Conservation (phyloP, 306 rosid species). For the Vachellia pachyceras region DNA sequence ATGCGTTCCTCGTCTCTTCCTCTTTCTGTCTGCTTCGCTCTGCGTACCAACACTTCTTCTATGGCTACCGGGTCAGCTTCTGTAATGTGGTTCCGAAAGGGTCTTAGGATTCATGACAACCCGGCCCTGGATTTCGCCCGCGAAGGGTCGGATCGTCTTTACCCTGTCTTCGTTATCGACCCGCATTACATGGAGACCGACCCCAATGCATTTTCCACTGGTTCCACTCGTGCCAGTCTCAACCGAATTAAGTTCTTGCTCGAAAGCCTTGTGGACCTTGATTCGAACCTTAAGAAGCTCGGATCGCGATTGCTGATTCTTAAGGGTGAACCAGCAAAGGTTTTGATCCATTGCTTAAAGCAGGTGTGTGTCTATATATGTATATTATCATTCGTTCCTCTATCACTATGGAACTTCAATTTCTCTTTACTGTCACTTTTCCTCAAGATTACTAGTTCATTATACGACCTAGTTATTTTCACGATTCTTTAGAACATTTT, state of each 20-base stretch:
- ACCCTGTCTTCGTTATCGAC: conserved; percentile 82
- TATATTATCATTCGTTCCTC: too few relatives aligned
- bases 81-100: conserved; percentile 87
- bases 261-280: conserved; percentile 75
- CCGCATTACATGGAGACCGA: conserved; percentile 91
- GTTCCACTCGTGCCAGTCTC: conserved; percentile 69
- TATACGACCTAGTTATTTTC: neutral
- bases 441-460: neutral
- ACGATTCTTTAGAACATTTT: neutral
- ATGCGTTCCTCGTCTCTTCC: conserved; percentile 21
- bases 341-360: conserved; percentile 68
- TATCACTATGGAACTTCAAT: too few relatives aligned
- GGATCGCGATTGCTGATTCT: conserved; percentile 79
- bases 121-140: conserved; percentile 81
- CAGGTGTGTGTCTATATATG: too few relatives aligned
- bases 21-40: neutral
- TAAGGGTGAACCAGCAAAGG: conserved; percentile 73
- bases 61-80: conserved; percentile 68
- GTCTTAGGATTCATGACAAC: conserved; percentile 89
- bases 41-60: conserved; percentile 10
- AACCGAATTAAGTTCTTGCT: conserved; percentile 78
- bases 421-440: neutral
- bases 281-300: conserved; percentile 64
- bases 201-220: conserved; percentile 54
- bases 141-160: conserved; percentile 43